phyloP scores from a whole-genome alignment of 1,284 basidiomycete genomes.

The Boletus sp. region DNA sequence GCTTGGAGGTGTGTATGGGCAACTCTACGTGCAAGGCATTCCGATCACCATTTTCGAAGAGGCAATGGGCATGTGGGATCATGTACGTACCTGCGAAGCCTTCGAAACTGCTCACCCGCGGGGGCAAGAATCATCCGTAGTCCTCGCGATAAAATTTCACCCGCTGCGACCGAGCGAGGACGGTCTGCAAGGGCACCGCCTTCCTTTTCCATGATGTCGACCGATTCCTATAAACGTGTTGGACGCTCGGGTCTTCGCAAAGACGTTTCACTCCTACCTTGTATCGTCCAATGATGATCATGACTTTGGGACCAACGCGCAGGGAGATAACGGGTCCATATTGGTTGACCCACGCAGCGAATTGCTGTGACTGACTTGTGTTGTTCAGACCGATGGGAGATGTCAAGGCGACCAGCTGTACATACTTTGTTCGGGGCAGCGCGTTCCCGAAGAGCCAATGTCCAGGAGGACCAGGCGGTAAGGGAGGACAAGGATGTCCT shows the following conservation, averaged over 20 bases:
- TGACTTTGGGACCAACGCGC: slow-evolving; percentile 34
- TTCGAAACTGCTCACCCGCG: slow-evolving; percentile 40
- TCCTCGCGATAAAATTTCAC: slow-evolving; percentile 37
- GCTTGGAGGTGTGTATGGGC: slow-evolving; percentile 47
- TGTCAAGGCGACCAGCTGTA: background rate
- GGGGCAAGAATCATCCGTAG: slow-evolving; percentile 38
- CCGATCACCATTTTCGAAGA: background rate
- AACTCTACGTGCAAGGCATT: slow-evolving; percentile 28
- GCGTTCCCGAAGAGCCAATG: slow-evolving; percentile 38
- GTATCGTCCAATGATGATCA: slow-evolving; percentile 42
- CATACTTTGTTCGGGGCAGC: slow-evolving; percentile 34
- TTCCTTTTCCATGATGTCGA: slow-evolving; percentile 45
- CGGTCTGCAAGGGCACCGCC: slow-evolving; percentile 39
- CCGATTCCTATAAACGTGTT: slow-evolving; percentile 44
- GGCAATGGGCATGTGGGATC: background rate
- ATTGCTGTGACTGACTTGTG: slow-evolving; percentile 38
- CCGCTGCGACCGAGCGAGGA: slow-evolving; percentile 38
- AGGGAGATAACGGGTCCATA: slow-evolving; percentile 46
- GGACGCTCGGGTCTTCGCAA: background rate
- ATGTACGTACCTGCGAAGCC: slow-evolving; percentile 35
- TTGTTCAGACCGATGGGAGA: background rate
- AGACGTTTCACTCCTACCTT: slow-evolving; percentile 31
- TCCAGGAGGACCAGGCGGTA: slow-evolving; percentile 39
- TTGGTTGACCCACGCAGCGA: slow-evolving; percentile 40
- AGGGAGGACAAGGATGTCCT: slow-evolving; percentile 23